phyloP scores from a whole-genome alignment of 768 basidiomycete genomes.

The Filobasidium wieringae region DNA sequence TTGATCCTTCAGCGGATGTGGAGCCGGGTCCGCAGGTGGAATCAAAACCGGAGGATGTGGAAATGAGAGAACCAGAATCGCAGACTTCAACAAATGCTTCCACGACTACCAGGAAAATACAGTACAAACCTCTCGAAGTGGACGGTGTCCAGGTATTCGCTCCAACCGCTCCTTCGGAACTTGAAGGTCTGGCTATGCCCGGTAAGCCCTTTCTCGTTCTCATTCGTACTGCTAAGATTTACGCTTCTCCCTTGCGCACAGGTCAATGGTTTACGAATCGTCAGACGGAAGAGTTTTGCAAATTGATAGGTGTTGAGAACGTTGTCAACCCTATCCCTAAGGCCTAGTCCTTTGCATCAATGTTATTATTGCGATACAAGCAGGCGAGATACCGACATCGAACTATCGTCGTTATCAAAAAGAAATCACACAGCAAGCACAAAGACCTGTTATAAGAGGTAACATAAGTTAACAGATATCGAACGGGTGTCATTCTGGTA shows the following conservation, averaged over 20 bases:
- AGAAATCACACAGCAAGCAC: no score
- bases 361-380: no score
- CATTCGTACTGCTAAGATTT: background rate
- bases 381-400: no score
- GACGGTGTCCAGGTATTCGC: slow-evolving; percentile 55
- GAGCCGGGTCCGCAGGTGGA: background rate
- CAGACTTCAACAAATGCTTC: slow-evolving; percentile 18
- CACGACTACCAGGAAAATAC: slow-evolving; percentile 13
- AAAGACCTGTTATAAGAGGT: no score
- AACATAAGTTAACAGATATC: no score
- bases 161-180: slow-evolving; percentile 45
- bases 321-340: slow-evolving; percentile 50
- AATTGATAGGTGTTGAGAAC: slow-evolving; percentile 66
- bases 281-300: slow-evolving; percentile 76
- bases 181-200: slow-evolving; percentile 41
- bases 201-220: slow-evolving; percentile 36
- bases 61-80: slow-evolving; percentile 17
- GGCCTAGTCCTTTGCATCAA: no score
- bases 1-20: slow-evolving; percentile 11
- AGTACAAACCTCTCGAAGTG: slow-evolving; percentile 38
- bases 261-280: slow-evolving; percentile 72
- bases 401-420: no score
- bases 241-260: slow-evolving; percentile 32
- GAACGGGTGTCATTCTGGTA: no score
- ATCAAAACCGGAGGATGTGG: slow-evolving; percentile 7